These are phyloP conservation scores for Babesia microti DNA, from an alignment of 169 alveolate species.

Conservation along the genomic window DNA sequence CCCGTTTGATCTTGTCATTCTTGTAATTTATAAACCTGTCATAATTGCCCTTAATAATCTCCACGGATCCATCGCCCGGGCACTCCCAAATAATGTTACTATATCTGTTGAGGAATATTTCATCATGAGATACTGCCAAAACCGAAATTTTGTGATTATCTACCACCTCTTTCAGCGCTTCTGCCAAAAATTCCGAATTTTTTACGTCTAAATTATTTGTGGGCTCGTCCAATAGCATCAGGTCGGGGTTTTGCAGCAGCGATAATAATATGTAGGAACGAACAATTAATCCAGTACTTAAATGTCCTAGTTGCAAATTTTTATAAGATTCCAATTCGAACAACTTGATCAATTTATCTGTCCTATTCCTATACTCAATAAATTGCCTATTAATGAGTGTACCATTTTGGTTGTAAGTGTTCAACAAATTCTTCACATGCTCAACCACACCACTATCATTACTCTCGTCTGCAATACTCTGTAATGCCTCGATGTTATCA, in stretches of 20 bases:
- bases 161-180: constrained; percentile 13
- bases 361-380: constrained; percentile 17
- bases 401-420: constrained; percentile 16
- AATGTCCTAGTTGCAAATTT: constrained; percentile 22
- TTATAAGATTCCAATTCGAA: constrained; percentile 41
- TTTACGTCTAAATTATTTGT: constrained; percentile 55
- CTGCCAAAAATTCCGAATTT: constrained; percentile 27
- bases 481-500: no score
- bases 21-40: no score
- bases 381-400: not conserved
- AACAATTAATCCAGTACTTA: constrained; percentile 61
- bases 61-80: constrained; percentile 39
- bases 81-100: constrained; percentile 27
- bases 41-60: constrained; percentile 4
- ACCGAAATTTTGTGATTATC: constrained; percentile 18
- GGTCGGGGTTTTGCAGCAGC: constrained; percentile 39
- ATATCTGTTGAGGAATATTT: constrained; percentile 5
- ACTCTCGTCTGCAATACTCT: no score
- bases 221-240: constrained; percentile 56
- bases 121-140: constrained; percentile 21
- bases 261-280: constrained; percentile 41
- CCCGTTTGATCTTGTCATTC: no score
- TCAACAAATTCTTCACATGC: constrained; percentile 6
- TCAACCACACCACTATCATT: not conserved
- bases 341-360: constrained; percentile 31